Base-by-base conservation (phyloP, 2,329 filamentous ascomycete genomes). In the Ceratocystis diversiconidia region DNA sequence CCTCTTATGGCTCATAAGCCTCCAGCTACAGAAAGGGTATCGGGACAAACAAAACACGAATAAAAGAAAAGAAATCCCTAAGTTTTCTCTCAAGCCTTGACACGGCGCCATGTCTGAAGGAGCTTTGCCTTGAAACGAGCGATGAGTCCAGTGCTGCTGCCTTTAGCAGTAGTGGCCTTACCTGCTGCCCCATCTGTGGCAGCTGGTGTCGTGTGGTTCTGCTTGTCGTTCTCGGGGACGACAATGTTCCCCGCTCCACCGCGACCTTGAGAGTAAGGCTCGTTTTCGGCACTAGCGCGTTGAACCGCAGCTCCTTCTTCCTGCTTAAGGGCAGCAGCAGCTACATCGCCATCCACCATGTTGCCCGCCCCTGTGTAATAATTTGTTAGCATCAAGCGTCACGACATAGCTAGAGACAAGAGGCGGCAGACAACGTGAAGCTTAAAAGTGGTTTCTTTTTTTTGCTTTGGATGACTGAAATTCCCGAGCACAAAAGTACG, bases 161-260 rank as follows among this genome's bases (percentile, higher is more conserved):
- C 77, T 68, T 82, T 81, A 74, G 80, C 81, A 69, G 80, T 77
- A 1, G 73, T 71, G 19, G 77, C 76, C 65, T 82, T 75, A 55
- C 84, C 72, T 19, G 81, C 82, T 61, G 74, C 70, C 64, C 75
- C 75, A 7, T 73, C 69, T 44, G 64, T 67, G 57, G 69, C 69
- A 41, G 62, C 67, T n/a, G 67, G 67, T 43, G 69, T 65, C 41
- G 69, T 62, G 50, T 70, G 70, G 69, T 73, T 71, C 28, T 73
- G 71, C 17, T 71, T 70, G 6, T 71, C 69, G 66, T 74, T 70
- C 44, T 69, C 70, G 10, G 71, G 72, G 59, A 75, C 69, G 70
- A 79, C 76, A 72, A 79, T 80, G 72, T 85, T 85, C 63, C 82
- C 83, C 8, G 79, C 81, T 66, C 83, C 83, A 71, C 83, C 83